Evolutionary conservation across 2,329 filamentous ascomycete genomes (phyloP).

Genomic region (Calonectria hawksworthii): DNA sequence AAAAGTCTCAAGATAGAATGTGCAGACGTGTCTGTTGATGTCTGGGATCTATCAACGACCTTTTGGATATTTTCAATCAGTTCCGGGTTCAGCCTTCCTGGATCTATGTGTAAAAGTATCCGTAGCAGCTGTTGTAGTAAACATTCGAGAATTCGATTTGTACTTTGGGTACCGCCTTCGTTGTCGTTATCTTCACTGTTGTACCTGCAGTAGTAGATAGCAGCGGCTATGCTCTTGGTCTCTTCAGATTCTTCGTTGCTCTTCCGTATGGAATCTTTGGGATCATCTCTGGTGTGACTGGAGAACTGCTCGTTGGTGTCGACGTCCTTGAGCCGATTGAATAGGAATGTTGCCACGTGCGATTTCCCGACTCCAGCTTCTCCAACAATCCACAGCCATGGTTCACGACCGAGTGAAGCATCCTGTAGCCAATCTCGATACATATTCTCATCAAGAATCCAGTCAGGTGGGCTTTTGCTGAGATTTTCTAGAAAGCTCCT

Average conservation of each 20-base stretch:
- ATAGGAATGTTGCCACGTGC: neutral
- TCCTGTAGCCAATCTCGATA: neutral
- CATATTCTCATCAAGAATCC: neutral
- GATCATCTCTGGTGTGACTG: no score
- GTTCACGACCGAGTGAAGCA: neutral
- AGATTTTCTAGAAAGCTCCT: neutral
- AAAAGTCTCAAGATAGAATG: no score
- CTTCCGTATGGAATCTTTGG: no score
- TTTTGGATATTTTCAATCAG: no score
- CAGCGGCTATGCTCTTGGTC: neutral
- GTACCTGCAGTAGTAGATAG: slow-evolving; percentile 5
- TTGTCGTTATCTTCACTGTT: neutral
- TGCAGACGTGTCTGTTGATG: no score
- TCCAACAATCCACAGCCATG: slow-evolving; percentile 5
- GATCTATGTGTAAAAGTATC: neutral
- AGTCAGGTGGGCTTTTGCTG: neutral
- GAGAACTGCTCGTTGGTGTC: neutral
- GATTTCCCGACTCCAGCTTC: slow-evolving; percentile 5
- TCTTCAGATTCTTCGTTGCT: neutral
- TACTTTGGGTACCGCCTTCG: neutral
- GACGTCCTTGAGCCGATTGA: neutral
- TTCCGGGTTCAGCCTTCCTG: no score
- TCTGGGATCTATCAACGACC: no score
- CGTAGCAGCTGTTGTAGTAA: neutral
- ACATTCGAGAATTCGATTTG: neutral